Base-by-base conservation (phyloP, 306 rosid genomes). In the Ceratonia siliqua region DNA sequence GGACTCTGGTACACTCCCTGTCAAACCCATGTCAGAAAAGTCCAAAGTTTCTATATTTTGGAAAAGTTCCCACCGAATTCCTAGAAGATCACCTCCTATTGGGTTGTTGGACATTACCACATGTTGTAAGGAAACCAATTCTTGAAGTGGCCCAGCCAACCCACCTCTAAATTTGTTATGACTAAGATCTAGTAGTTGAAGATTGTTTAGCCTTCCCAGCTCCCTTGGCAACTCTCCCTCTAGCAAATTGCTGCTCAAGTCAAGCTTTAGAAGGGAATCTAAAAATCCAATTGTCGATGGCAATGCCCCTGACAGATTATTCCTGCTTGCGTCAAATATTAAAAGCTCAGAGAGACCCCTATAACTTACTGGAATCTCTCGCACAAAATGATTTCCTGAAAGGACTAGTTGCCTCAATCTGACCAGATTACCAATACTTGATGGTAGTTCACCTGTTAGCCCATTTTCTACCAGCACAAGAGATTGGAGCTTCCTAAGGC, bases 51-150 rank as follows among this genome's bases (percentile, higher is more conserved):
- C 86, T 45, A 82, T 61, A 12, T 70, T 76, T 43, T 52, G 46
- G 39, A 87, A 68, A 21, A 25, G 50, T 46, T 66, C 35, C 87
- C 91, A 87, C 24, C 17, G 62, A 21, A 81, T 48, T 24, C 78
- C 70, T 8, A 35, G 25, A 38, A 87, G 68, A 52, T 77, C 75
- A 39, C 88, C 88, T 17, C 80, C 78, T 12, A 84, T 53, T 41
- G 83, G 85, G 62, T 87, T 87, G 69, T 82, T 82, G 57, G 91
- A 84, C 6, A 87, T 65, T 59, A 82, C 82, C 79, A 84, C 43
- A 41, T 79, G 76, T 28, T 79, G 73, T 15, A 87, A 36, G 61
- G 85, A 84, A 63, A 57, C 81, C 61, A 87, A 45, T 38, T 79
- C 86, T 64, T 65, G 24, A 42, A 84, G 58, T 45, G 78, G 35